Percentiles rank a stretch among this genome's conserved stretches.
phyloP scores from a whole-genome alignment of 2,329 filamentous ascomycete species.

The Nakataea oryzae region DNA sequence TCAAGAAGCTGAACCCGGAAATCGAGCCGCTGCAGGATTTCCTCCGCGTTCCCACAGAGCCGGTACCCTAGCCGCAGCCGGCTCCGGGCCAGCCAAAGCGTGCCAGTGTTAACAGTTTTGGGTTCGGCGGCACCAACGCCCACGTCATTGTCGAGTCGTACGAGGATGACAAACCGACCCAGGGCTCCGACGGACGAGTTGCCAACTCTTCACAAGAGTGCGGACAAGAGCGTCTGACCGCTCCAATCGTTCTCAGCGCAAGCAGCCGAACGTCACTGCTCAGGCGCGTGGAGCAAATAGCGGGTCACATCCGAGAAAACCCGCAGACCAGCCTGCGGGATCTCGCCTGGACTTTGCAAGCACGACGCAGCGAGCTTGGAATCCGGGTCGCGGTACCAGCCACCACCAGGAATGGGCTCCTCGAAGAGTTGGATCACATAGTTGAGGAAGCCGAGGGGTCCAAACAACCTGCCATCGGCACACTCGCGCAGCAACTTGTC shows the following conservation, averaged over 20 bases:
- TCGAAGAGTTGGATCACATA: not conserved
- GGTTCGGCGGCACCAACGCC: constrained; percentile 17
- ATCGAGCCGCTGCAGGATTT: constrained; percentile 15
- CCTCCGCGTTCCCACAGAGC: constrained; percentile 9
- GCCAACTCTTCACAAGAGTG: not conserved
- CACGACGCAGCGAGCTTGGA: not conserved
- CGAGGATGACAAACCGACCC: not conserved
- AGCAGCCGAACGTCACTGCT: not conserved
- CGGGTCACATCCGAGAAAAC: not conserved
- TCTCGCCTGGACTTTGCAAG: not conserved
- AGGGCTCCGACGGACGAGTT: too few species aligned
- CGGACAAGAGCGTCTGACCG: not conserved
- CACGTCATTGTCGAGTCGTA: constrained; percentile 14
- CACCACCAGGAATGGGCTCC: not conserved
- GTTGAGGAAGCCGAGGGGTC: not conserved
- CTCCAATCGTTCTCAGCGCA: not conserved
- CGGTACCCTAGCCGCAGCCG: not conserved
- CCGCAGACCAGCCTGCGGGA: not conserved
- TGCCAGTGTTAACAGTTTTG: constrained; percentile 14
- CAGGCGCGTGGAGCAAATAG: not conserved
- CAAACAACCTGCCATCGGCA: not conserved
- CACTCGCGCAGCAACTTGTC: not conserved
- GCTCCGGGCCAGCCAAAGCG: not conserved
- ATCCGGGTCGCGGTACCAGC: not conserved
- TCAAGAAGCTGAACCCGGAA: constrained; percentile 11